These are phyloP conservation scores for Pichia deserticola DNA, from an alignment of 805 yeast genomes.

Conservation along the genomic window DNA sequence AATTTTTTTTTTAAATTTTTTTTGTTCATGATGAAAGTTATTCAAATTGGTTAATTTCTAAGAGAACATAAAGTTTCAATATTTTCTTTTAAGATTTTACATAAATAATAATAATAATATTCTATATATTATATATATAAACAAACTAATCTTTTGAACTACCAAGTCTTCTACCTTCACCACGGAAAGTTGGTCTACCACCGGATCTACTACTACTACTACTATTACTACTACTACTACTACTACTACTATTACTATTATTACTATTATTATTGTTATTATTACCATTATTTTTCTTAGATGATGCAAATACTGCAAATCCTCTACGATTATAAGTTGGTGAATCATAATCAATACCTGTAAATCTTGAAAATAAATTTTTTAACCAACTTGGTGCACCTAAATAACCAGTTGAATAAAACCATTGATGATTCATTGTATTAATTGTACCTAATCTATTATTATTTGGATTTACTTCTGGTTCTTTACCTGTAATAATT, in stretches of 20 bases:
- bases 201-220: constrained; percentile 2
- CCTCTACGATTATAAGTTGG: constrained; percentile 20
- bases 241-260: no score
- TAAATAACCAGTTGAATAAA: constrained; percentile 46
- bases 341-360: constrained; percentile 27
- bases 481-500: constrained; percentile 25
- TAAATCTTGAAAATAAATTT: constrained; percentile 21
- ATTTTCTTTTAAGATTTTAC: no score
- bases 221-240: background rate
- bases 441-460: constrained; percentile 27
- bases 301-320: constrained; percentile 12
- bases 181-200: constrained; percentile 23
- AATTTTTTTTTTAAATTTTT: no score
- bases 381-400: constrained; percentile 47
- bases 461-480: constrained; percentile 14
- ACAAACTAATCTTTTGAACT: constrained; percentile 2
- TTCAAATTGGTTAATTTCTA: no score
- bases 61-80: no score
- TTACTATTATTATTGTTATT: no score
- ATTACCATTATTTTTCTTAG: constrained; percentile 5
- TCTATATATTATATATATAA: no score
- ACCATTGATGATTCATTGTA: constrained; percentile 25
- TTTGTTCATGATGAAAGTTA: no score
- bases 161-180: constrained; percentile 35
- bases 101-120: no score